Conservation (phyloP, 2,329 filamentous ascomycete genomes). For the Waltergamsia citrina region DNA sequence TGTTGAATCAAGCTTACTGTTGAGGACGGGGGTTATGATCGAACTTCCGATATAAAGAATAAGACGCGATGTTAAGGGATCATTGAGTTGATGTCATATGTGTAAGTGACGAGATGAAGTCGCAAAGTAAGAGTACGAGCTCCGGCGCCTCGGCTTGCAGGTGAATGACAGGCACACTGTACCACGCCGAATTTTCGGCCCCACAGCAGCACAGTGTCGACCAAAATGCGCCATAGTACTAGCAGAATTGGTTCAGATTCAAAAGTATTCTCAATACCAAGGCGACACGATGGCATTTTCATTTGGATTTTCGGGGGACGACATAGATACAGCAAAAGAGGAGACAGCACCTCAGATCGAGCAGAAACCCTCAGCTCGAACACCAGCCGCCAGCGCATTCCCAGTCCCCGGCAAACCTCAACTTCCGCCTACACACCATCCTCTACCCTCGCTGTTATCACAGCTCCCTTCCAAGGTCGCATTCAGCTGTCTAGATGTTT, state of each 20-base stretch:
- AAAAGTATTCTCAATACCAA: not conserved
- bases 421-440: conserved; percentile 43
- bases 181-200: conserved; percentile 3
- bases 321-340: conserved; percentile 44
- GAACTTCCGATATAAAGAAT: too few species aligned
- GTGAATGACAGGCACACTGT: too few species aligned
- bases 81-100: too few species aligned
- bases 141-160: too few species aligned
- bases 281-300: conserved; percentile 36
- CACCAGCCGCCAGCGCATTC: conserved; percentile 37
- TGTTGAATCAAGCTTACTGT: too few species aligned
- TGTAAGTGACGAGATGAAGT: too few species aligned
- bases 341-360: conserved; percentile 9
- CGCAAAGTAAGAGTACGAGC: too few species aligned
- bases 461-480: conserved; percentile 65
- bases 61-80: too few species aligned
- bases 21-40: too few species aligned
- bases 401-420: conserved; percentile 52
- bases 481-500: conserved; percentile 52
- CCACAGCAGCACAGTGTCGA: too few species aligned
- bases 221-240: too few species aligned
- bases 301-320: conserved; percentile 54
- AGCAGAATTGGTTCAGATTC: too few species aligned
- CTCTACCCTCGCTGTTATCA: conserved; percentile 39
- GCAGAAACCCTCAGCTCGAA: conserved; percentile 7